Base-by-base conservation (phyloP, 139 green algal genomes). In the Medakamo hakoo region DNA sequence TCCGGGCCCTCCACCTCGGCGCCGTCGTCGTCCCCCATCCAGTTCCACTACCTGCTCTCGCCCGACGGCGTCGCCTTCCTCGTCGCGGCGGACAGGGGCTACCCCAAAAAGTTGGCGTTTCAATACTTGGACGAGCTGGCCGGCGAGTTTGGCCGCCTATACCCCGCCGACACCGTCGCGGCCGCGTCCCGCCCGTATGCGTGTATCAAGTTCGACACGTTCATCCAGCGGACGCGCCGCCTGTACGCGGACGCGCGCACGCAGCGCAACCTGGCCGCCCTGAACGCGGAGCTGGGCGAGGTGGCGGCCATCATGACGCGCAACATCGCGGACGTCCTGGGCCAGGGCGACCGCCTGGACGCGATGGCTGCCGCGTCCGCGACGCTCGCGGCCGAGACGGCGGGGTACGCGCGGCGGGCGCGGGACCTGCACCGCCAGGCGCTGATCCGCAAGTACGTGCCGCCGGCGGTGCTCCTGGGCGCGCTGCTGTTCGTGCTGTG, bases 201-300 rank as follows among this genome's bases (percentile, higher is more conserved):
- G 4, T 99, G 98, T 75, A 96, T 99, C 65, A 99, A 99, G 71
- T 99, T 99, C 76, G 92, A 99, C 77, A 99, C 91, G 0, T 98
- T 98, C 71, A 98, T 99, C 60, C 90, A 97, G 70, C 96, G 95
- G 69, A 99, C 92, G 3, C 94, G 91, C 71, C 96, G 95, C 75
- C 76, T 97, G 25, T 99, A 98, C 68, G 61, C 93, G 55, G 93
- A 99, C 74, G 95, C 88, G 0, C 80, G 89, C 22, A 97, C 93
- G 48, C 90, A 98, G 73, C 82, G 93, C 32, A 99, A 99, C 80
- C 70, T 99, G n/a, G 71, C 73, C 52, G 94, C 90, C 71, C 75
- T 99, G 32, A 94, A 81, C 59, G 74, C 82, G 3, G 88, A 95
- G 67, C 73, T 95, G 27, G 74, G 73, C 27, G 86, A 94, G 72